These are phyloP conservation scores for Chlorella sp. DNA, from an alignment of 139 green algal genomes.

Conservation along the genomic window DNA sequence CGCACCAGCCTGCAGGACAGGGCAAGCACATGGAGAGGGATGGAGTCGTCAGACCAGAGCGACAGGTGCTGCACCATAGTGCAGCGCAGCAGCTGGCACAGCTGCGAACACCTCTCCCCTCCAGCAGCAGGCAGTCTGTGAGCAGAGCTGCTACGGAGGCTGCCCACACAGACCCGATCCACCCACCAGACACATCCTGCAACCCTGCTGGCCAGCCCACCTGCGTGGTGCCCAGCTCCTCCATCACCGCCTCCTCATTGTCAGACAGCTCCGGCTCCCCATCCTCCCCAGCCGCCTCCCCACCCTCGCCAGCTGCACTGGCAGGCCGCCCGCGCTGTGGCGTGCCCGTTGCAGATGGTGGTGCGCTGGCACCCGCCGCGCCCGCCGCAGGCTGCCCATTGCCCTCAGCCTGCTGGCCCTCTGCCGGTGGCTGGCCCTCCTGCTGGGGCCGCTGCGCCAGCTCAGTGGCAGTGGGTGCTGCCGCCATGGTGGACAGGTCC, in stretches of 20 bases:
- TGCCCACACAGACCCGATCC: too few species aligned
- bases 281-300: not conserved
- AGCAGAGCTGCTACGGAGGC: too few species aligned
- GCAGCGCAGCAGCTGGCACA: too few species aligned
- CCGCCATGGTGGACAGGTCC: slow-evolving; percentile 14
- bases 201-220: not conserved
- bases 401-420: not conserved
- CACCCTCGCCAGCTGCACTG: not conserved
- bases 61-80: too few species aligned
- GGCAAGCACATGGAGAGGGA: too few species aligned
- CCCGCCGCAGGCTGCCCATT: not conserved
- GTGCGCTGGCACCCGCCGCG: not conserved
- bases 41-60: too few species aligned
- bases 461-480: slow-evolving; percentile 42
- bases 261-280: not conserved
- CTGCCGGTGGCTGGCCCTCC: not conserved
- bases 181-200: too few species aligned
- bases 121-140: too few species aligned
- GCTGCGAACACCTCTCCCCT: too few species aligned
- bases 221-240: slow-evolving; percentile 24
- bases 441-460: not conserved
- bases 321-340: not conserved
- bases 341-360: not conserved
- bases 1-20: not conserved
- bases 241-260: slow-evolving; percentile 25